Percentiles rank a stretch among this genome's conserved stretches.
These are phyloP conservation scores for Arthroderma uncinatum DNA, from an alignment of 2,329 filamentous ascomycete genomes.

Conservation along the genomic window DNA sequence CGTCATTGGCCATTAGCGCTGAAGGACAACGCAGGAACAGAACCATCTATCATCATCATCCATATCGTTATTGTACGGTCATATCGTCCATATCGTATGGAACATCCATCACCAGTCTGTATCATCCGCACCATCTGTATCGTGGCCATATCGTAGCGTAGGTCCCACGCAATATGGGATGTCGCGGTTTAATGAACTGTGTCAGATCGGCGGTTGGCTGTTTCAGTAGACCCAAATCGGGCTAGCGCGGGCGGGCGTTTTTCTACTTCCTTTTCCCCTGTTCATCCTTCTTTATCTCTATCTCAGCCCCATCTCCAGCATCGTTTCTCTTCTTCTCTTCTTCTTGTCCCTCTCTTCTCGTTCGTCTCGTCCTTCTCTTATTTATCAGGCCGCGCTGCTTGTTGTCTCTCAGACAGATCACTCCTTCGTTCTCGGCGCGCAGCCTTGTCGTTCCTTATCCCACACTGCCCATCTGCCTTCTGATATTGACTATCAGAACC, in stretches of 20 bases:
- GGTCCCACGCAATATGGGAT: neutral
- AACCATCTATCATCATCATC: neutral
- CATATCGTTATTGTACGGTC: too few relatives aligned
- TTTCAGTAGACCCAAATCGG: neutral
- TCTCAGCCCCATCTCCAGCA: neutral
- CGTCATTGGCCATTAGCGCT: neutral
- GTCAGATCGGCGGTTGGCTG: neutral
- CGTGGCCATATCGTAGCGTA: neutral
- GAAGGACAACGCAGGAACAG: neutral
- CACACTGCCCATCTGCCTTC: neutral
- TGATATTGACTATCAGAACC: slow-evolving; percentile 7
- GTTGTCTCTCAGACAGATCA: neutral
- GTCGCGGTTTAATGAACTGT: neutral
- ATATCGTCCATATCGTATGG: too few relatives aligned
- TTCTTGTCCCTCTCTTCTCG: neutral
- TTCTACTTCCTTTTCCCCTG: slow-evolving; percentile 1
- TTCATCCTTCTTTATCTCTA: slow-evolving; percentile 5
- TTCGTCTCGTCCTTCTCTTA: slow-evolving; percentile 1
- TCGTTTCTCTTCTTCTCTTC: too few relatives aligned
- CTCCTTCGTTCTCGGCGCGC: slow-evolving; percentile 3
- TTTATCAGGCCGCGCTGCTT: neutral
- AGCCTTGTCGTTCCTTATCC: slow-evolving; percentile 6
- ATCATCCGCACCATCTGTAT: neutral
- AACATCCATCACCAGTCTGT: too few relatives aligned
- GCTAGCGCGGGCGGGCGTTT: neutral